phyloP scores from a whole-genome alignment of 2,329 filamentous ascomycete genomes.

The Fusarium xyrophilum region DNA sequence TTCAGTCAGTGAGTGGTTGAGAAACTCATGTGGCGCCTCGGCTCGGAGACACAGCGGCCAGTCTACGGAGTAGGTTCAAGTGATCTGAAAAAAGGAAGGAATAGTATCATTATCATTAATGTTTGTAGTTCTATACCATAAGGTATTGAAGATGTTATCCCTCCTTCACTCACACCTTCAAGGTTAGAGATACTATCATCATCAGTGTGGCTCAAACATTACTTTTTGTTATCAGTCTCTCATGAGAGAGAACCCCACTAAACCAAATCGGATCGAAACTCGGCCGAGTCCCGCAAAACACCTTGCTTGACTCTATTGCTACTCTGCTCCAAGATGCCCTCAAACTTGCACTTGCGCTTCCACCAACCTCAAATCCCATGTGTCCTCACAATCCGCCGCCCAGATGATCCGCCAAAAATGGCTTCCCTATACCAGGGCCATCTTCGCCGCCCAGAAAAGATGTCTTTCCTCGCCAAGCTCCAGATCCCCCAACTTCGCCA shows the following conservation, averaged over 20 bases:
- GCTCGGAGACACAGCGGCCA: background rate
- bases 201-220: conserved; percentile 3
- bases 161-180: background rate
- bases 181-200: background rate
- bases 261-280: conserved; percentile 21
- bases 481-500: background rate
- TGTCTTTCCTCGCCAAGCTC: background rate
- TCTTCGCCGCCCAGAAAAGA: conserved; percentile 20
- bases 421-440: conserved; percentile 37
- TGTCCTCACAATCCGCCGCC: conserved; percentile 24
- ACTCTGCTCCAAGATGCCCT: background rate
- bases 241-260: conserved; percentile 20
- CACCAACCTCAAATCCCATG: conserved; percentile 23
- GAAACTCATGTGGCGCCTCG: background rate
- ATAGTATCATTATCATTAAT: background rate
- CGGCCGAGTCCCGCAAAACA: conserved; percentile 17
- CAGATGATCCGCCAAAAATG: conserved; percentile 45
- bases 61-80: background rate
- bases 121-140: accelerated
- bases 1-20: background rate
- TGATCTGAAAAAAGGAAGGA: background rate
- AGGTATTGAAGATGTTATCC: background rate
- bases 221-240: background rate
- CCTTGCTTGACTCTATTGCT: background rate
- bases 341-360: background rate